Evolutionary conservation across 768 basidiomycete genomes (phyloP), one percentile per base, ranked within the genome.

Genomic region (Termitomyces sp.): DNA sequence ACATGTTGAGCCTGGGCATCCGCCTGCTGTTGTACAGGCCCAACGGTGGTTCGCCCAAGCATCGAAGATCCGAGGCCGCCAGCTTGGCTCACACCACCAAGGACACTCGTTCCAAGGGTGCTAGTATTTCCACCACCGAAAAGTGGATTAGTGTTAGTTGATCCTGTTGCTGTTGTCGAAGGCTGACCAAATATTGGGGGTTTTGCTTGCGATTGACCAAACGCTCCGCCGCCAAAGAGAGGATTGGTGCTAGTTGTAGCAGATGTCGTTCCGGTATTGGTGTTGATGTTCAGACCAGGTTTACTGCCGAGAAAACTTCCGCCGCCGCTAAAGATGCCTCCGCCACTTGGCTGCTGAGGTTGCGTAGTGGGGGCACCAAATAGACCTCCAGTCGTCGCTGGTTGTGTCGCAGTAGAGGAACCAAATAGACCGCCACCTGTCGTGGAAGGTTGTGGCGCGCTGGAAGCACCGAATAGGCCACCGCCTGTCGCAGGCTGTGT

Each of bases 1-100:
- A 73, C 64, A 60, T 83, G 86, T 64, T 91, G 86, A 12, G 76
- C 74, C 61, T 86, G 85, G 7, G 86, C 79, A 72, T 88, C 86
- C n/a, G 79, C 79, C 61, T 85, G 82, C 54, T 80, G 79, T 65
- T 80, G 78, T 40, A 73, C 71, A 3, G 77, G 62, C 5, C 74
- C 70, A 15, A 72, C 68, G 5, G 76, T 56, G 11, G 73, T 72
- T 53, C 76, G 74, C 7, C 83, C 78, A 17, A 80, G 68, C 25
- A 69, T 66, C 12, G 79, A 77, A 5, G 68, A 50, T 7, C 73
- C 71, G 2, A 74, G 59, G 31, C 66, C 70, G 6, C 65, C 59
- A 37, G 61, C 65, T 46, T 59, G 67, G 52, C 70, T 46, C 15
- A 34, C 70, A 42, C 78, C 70, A 69, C 81, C 77, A 17, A 81